Evolutionary conservation across 805 yeast species (phyloP), one percentile per base, ranked within the genome.

Genomic region (Cyberlindnera americana): DNA sequence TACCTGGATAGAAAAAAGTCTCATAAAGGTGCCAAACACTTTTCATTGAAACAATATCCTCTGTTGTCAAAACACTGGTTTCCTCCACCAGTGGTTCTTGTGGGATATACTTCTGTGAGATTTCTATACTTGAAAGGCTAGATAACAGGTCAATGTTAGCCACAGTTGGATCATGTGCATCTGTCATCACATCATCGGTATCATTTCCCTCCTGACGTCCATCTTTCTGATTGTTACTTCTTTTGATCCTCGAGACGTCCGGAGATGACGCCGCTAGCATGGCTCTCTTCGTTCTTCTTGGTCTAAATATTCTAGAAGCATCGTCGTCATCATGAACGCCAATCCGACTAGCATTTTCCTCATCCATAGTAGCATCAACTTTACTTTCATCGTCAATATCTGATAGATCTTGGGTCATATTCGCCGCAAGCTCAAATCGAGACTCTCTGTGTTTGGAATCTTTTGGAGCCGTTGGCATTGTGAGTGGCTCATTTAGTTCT

Each of bases 1-100:
- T 50, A 0, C 81, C 86, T 1, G 84, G 75, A 46, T 72, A 77
- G 55, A 66, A 66, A 33, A 68, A 70, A 29, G 72, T 62, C 40
- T 69, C 66, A 46, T 68, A 70, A 13, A 67, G 65, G 11, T 75
- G 77, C 82, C 82, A 79, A 2, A 78, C 80, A 32, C 75, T 67
- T 14, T 54, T 52, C 15, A 49, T 51, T 37, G 56, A 62, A 2
- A 44, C 19, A 6, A 67, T 52, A 38, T 66, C 67, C 1, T 43
- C 40, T 14, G 50, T 52, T 1, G 60, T 44, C 7, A 66, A 41
- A 3, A 47, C 18, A 24, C 33, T 15, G 14, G 25, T 33, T 14
- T 47, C 48, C 21, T 38, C 40, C 2, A 4, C 21, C 11, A 44
- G 43, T 3, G 32, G 24, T 7, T 22, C 23, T 14, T 21, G 13